Evolutionary conservation across 345 rosid genomes (phyloP).

Genomic region (Gossypium longicalyx): DNA sequence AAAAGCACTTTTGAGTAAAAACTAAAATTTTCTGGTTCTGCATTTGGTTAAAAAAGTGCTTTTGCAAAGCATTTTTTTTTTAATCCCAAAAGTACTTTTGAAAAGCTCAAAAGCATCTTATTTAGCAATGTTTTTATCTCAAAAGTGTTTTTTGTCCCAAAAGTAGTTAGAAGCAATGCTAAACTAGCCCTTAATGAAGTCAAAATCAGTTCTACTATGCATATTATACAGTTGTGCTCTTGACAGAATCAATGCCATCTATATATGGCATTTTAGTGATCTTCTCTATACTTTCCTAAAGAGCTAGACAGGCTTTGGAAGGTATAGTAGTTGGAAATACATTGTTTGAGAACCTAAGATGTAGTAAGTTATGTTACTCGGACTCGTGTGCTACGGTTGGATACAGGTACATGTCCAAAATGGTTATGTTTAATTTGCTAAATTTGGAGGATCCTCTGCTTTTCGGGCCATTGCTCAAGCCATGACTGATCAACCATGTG

Average conservation of each 20-base stretch:
- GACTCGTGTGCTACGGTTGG: not conserved
- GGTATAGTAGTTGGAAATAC: not conserved
- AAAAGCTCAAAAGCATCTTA: no score
- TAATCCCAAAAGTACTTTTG: no score
- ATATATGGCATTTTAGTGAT: not conserved
- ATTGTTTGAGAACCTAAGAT: not conserved
- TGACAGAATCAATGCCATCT: not conserved
- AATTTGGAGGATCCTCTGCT: conserved; percentile 31
- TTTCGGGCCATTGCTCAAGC: conserved; percentile 94
- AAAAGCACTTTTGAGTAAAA: no score
- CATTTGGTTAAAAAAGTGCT: no score
- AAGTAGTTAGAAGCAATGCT: no score
- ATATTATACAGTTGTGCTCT: not conserved
- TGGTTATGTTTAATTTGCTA: no score
- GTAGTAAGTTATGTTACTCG: not conserved
- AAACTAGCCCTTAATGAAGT: not conserved
- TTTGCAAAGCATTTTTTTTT: no score
- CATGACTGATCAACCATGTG: conserved; percentile 98
- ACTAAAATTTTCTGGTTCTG: no score
- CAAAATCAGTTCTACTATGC: not conserved
- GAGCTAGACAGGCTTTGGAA: not conserved
- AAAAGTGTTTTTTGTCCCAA: no score
- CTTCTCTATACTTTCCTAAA: not conserved
- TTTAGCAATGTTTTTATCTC: no score
- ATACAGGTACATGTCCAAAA: no score